phyloP scores from a whole-genome alignment of 73 alveolate species.

The Tetrahymena elliotti region DNA sequence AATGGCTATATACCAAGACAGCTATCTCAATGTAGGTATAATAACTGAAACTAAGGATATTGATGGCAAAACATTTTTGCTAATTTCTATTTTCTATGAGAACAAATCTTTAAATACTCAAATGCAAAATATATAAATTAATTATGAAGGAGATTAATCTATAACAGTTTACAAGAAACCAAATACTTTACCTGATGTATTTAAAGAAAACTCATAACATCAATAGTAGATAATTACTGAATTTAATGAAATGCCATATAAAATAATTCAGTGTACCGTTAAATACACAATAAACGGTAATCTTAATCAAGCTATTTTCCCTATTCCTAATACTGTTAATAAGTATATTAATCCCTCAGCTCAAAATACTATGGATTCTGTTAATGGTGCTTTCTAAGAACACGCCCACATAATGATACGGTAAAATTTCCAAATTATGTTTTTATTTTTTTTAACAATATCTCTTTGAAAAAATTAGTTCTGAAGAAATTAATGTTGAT shows the following conservation, averaged over 20 bases:
- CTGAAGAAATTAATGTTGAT: neutral
- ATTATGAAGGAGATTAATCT: neutral
- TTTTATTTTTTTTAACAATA: neutral
- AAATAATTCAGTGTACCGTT: neutral
- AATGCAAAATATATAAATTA: neutral
- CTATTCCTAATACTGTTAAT: neutral
- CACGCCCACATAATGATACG: neutral
- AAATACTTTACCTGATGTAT: neutral
- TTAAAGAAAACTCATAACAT: neutral
- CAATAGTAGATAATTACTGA: neutral
- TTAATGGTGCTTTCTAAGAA: neutral
- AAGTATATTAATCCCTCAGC: neutral
- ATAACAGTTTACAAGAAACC: neutral
- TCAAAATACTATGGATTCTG: neutral
- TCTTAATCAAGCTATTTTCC: neutral
- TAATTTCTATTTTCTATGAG: neutral
- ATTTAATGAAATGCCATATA: neutral
- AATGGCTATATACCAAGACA: neutral
- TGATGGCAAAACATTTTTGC: neutral
- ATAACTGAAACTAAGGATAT: neutral
- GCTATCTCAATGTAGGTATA: neutral
- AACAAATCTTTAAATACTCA: neutral
- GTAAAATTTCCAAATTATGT: neutral
- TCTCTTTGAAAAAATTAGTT: neutral
- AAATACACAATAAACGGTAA: neutral